Evolutionary conservation across 2,329 filamentous ascomycete genomes (phyloP), one percentile per base, ranked within the genome.

Genomic region (Trichoderma sp.): DNA sequence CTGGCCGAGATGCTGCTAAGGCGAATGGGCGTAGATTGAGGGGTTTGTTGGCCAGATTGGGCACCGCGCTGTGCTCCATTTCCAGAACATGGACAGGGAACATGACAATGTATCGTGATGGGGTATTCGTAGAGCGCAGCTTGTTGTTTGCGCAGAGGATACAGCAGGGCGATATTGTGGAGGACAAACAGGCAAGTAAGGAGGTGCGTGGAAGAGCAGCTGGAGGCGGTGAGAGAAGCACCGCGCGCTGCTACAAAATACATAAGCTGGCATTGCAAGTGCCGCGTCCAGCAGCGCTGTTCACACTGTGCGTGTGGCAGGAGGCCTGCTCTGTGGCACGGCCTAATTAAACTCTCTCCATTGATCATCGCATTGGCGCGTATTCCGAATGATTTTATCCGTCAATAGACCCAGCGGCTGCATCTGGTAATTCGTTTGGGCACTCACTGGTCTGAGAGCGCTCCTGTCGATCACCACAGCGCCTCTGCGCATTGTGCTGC

Each of bases 301-400:
- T 49, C 62, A 65, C 24, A 56, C 40, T 58, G 64, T 24, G 31
- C 49, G 31, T 10, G 19, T 62, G 47, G 66, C n/a, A 49, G 13
- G n/a, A 49, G 47, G 47, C 47, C n/a, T 49, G 47, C 47, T 49
- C n/a, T 13, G 21, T 49, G 11, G 21, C 47, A 21, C 47, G 47
- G 19, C 61, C 65, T 56, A 69, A 69, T 69, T 43, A 65, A 69
- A 68, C 47, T 27, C 57, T 27, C 60, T 56, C 61, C 68, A 66
- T 66, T 60, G 68, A 69, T 69, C 68, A 53, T 60, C 68, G 61
- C 43, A 27, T 66, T 31, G 52, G 35, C 67, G 59, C 33, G 60
- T 35, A 29, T n/a, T 31, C n/a, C 56, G 49, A 35, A 33, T 53
- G 63, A n/a, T 47, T 57, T 66, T 67, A 67, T 47, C 53, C 53